Conservation (phyloP, 345 rosid genomes). For the Salix suchowensis region DNA sequence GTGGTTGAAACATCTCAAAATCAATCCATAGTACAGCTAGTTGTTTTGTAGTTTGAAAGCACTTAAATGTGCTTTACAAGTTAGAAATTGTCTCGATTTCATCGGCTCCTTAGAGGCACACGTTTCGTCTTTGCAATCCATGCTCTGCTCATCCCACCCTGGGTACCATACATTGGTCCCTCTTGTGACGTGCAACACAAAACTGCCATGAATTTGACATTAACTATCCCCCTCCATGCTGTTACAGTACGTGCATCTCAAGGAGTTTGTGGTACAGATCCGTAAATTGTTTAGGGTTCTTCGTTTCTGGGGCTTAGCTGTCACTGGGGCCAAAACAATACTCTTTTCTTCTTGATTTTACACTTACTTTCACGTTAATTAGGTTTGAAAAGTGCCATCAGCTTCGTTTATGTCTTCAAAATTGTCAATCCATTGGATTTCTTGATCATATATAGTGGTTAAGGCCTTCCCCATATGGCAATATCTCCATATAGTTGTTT, state of each 20-base stretch:
- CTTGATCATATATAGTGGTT: not conserved
- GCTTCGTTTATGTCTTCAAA: not conserved
- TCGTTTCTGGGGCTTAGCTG: constrained; percentile 8
- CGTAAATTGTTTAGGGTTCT: constrained; percentile 10
- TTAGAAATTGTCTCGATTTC: not conserved
- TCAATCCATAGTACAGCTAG: not conserved
- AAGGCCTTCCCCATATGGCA: not conserved
- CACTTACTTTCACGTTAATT: not conserved
- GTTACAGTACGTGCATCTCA: constrained; percentile 6
- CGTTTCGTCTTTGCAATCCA: not conserved
- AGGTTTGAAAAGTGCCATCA: not conserved
- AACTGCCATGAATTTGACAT: constrained; percentile 1
- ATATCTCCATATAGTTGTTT: not conserved
- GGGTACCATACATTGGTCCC: not conserved
- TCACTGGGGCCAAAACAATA: constrained; percentile 7
- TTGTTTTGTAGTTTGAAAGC: not conserved
- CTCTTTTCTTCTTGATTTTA: not conserved
- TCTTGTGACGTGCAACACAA: not conserved
- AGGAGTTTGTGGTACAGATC: not conserved
- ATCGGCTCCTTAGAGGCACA: not conserved
- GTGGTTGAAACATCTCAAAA: constrained; percentile 5
- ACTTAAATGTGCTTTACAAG: not conserved
- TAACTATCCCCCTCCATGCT: not conserved
- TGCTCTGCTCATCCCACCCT: constrained; percentile 6
- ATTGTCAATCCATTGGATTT: not conserved